phyloP scores from a whole-genome alignment of 768 basidiomycete species.

The Hericium coralloides region DNA sequence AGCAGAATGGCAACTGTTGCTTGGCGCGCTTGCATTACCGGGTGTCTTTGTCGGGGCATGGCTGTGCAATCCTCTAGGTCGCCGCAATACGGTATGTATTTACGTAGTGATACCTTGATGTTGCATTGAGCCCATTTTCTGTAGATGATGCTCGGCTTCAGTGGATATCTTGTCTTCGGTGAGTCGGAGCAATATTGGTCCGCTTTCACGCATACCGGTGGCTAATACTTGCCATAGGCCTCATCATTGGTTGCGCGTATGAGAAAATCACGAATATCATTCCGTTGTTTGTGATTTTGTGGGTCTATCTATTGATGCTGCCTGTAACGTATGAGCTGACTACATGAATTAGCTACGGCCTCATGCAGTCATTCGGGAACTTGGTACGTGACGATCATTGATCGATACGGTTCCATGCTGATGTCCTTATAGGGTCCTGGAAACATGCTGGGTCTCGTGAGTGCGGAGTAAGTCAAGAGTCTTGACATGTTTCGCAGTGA shows the following conservation, averaged over 20 bases:
- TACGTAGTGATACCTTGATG: neutral
- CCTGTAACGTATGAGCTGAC: neutral
- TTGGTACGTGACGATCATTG: slow-evolving; percentile 27
- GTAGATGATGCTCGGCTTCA: slow-evolving; percentile 62
- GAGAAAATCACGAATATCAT: slow-evolving; percentile 52
- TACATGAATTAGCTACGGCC: slow-evolving; percentile 39
- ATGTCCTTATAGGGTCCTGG: slow-evolving; percentile 47
- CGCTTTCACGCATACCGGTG: neutral
- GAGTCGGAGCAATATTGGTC: slow-evolving; percentile 7
- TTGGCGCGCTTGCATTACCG: slow-evolving; percentile 53
- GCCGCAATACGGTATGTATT: slow-evolving; percentile 45
- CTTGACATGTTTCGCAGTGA: neutral
- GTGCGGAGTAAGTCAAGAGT: slow-evolving; percentile 44
- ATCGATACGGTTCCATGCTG: slow-evolving; percentile 1
- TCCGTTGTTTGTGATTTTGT: slow-evolving; percentile 64
- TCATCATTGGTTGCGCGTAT: slow-evolving; percentile 52
- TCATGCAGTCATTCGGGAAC: slow-evolving; percentile 70
- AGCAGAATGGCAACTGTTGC: slow-evolving; percentile 63
- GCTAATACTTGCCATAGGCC: slow-evolving; percentile 24
- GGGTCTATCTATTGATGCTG: slow-evolving; percentile 15
- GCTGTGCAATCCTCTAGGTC: slow-evolving; percentile 45
- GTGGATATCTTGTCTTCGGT: slow-evolving; percentile 61
- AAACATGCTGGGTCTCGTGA: slow-evolving; percentile 59
- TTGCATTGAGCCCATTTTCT: neutral
- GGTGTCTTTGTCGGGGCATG: slow-evolving; percentile 32